Conservation (phyloP, 1,284 basidiomycete genomes). For the Vanrija pseudolonga region DNA sequence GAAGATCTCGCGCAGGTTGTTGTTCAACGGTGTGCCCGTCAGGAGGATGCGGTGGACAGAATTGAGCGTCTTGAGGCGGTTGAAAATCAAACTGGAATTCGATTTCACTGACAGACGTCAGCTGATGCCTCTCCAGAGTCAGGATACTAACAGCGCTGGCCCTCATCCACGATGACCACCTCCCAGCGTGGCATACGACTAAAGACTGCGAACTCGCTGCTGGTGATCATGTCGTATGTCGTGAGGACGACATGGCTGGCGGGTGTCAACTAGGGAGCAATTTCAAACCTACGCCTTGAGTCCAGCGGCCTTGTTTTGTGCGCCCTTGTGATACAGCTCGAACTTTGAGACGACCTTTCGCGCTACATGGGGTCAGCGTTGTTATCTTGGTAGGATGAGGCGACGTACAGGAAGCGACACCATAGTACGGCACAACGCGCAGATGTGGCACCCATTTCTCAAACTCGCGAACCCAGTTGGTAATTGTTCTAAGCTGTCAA, state of each 20-base stretch:
- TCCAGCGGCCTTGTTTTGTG: conserved; percentile 34
- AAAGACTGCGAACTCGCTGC: conserved; percentile 73
- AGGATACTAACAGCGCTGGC: conserved; percentile 57
- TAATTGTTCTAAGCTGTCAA: conserved; percentile 28
- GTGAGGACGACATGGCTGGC: conserved; percentile 72
- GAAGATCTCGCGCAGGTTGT: conserved; percentile 91
- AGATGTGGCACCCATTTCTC: conserved; percentile 78
- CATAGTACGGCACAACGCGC: conserved; percentile 44
- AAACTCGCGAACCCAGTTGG: conserved; percentile 66
- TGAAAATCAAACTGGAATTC: conserved; percentile 75
- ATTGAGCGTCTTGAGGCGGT: conserved; percentile 72
- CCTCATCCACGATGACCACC: conserved; percentile 85
- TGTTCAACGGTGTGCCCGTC: conserved; percentile 95
- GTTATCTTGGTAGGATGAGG: background rate
- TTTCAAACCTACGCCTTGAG: conserved; percentile 45
- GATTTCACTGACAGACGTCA: conserved; percentile 60
- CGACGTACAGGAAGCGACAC: conserved; percentile 56
- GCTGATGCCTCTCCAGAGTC: conserved; percentile 12
- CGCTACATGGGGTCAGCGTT: conserved; percentile 50
- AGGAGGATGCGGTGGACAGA: conserved; percentile 80
- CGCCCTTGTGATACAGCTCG: conserved; percentile 66
- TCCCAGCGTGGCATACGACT: conserved; percentile 84
- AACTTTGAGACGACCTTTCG: conserved; percentile 76
- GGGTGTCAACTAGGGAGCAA: background rate
- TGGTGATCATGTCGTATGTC: conserved; percentile 77